phyloP scores from a whole-genome alignment of 371 early-diverging fungal species.

The Vairimorpha apis region DNA sequence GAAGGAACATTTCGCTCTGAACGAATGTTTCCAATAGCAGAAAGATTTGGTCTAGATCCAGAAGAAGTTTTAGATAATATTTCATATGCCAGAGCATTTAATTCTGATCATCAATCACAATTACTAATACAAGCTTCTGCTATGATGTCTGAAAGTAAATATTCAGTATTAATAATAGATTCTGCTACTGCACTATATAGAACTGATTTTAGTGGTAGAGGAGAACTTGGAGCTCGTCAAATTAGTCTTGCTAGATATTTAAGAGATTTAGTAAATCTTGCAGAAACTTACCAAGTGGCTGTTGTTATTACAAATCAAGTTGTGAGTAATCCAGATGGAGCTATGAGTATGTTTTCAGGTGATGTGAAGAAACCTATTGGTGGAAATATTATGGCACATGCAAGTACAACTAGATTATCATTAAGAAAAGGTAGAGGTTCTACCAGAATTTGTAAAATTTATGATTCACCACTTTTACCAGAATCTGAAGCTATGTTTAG shows the following conservation, averaged over 20 bases:
- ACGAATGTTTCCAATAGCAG: constrained; percentile 77
- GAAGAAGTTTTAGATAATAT: constrained; percentile 85
- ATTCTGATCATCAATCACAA: constrained; percentile 87
- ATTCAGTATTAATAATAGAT: constrained; percentile 83
- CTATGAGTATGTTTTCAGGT: constrained; percentile 75
- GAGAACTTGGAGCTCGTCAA: constrained; percentile 90
- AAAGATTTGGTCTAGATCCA: constrained; percentile 76
- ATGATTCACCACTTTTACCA: constrained; percentile 66
- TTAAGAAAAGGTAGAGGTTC: constrained; percentile 67
- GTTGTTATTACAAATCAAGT: constrained; percentile 97
- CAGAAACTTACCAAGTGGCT: constrained; percentile 87
- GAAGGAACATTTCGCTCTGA: constrained; percentile 96
- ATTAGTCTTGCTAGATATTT: constrained; percentile 87
- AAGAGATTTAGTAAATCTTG: constrained; percentile 75
- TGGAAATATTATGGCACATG: constrained; percentile 94
- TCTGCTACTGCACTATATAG: constrained; percentile 89
- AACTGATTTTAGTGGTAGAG: constrained; percentile 92
- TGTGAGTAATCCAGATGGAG: constrained; percentile 90
- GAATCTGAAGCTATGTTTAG: constrained; percentile 70
- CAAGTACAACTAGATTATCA: constrained; percentile 70
- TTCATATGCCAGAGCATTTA: constrained; percentile 87
- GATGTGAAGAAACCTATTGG: constrained; percentile 95
- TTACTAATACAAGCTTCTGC: constrained; percentile 82
- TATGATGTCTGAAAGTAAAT: constrained; percentile 87
- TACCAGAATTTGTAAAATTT: constrained; percentile 68